Evolutionary conservation across 805 yeast genomes (phyloP).

Genomic region (Jamesozyma gamospora): DNA sequence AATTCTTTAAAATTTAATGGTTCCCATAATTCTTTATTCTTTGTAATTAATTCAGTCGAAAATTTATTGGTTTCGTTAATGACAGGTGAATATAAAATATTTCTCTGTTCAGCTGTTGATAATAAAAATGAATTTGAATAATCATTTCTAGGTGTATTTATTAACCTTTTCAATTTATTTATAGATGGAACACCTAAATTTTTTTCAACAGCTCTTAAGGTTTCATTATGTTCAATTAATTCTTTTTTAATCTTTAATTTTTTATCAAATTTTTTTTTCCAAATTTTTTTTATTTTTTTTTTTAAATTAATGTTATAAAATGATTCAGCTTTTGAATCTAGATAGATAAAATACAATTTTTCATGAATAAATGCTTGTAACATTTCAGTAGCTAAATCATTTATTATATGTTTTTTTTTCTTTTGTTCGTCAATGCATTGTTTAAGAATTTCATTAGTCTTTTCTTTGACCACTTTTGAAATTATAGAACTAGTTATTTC

Average conservation of each 20-base stretch:
- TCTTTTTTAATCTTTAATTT: slow-evolving; percentile 30
- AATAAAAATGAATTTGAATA: slow-evolving; percentile 13
- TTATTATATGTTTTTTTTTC: slow-evolving; percentile 17
- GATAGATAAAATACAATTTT: slow-evolving; percentile 34
- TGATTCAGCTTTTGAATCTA: slow-evolving; percentile 39
- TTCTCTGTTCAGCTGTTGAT: slow-evolving; percentile 14
- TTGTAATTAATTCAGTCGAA: slow-evolving; percentile 26
- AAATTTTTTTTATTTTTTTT: slow-evolving; percentile 21
- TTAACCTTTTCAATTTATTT: slow-evolving; percentile 17
- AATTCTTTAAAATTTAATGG: slow-evolving; percentile 35
- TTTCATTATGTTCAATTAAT: slow-evolving; percentile 32
- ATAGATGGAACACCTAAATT: slow-evolving; percentile 29
- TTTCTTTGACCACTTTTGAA: slow-evolving; percentile 2
- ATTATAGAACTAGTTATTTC: background rate
- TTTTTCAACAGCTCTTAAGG: slow-evolving; percentile 28
- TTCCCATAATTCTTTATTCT: slow-evolving; percentile 36
- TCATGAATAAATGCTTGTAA: slow-evolving; percentile 55
- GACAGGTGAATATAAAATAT: slow-evolving; percentile 16
- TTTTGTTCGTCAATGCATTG: slow-evolving; percentile 7
- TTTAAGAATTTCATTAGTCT: slow-evolving; percentile 3
- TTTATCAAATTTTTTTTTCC: slow-evolving; percentile 29
- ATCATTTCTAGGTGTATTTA: slow-evolving; percentile 13
- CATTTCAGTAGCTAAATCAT: slow-evolving; percentile 39
- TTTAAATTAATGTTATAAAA: slow-evolving; percentile 30
- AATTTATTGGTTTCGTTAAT: slow-evolving; percentile 25